Percentiles rank a stretch among this genome's conserved stretches.
Conservation (phyloP, 768 basidiomycete species). For the Rhodotorula diobovata region DNA sequence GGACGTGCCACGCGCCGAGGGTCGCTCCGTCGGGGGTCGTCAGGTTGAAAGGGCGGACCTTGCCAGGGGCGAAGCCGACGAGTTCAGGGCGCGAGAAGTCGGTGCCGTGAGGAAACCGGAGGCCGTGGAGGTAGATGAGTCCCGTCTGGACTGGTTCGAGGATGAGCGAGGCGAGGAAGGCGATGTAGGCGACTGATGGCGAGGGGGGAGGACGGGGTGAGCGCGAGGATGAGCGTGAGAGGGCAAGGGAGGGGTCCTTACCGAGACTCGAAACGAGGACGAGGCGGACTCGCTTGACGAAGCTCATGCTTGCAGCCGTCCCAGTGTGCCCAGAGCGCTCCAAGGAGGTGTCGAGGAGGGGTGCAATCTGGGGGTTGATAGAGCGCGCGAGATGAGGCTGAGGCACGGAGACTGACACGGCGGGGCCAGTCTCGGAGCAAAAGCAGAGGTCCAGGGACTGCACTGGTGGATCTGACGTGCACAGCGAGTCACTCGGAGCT, state of each 20-base stretch:
- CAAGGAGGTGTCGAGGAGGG: neutral
- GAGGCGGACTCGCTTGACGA: conserved; percentile 45
- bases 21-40: conserved; percentile 69
- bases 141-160: conserved; percentile 46
- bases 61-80: conserved; percentile 77
- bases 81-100: conserved; percentile 66
- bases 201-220: neutral
- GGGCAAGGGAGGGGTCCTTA: neutral
- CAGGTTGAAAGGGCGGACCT: conserved; percentile 67
- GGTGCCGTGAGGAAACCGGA: conserved; percentile 54
- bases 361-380: neutral
- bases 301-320: neutral
- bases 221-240: neutral
- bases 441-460: no score
- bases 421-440: no score
- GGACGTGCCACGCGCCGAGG: conserved; percentile 79
- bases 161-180: conserved; percentile 52
- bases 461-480: no score
- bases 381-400: no score
- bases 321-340: fast-evolving
- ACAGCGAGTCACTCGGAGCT: no score
- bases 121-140: conserved; percentile 61
- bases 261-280: conserved; percentile 50
- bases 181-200: conserved; percentile 54
- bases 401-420: no score